These are phyloP conservation scores for Diaporthe helianthi DNA, from an alignment of 2,329 filamentous ascomycete species.

Conservation along the genomic window DNA sequence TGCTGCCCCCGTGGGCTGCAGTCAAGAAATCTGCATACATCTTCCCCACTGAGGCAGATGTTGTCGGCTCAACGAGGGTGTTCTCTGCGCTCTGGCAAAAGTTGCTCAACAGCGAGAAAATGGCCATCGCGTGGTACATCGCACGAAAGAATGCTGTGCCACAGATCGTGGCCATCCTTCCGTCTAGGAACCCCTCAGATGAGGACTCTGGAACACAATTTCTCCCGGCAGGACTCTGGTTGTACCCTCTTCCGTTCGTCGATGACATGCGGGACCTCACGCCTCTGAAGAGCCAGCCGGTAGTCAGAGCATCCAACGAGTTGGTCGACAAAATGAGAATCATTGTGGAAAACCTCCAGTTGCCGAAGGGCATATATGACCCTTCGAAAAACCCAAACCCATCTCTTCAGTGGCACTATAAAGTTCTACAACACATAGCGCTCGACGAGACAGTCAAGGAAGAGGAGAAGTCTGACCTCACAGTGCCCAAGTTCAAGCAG, in stretches of 20 bases:
- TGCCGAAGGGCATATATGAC: constrained; percentile 86
- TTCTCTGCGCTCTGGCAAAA: constrained; percentile 93
- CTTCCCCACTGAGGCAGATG: constrained; percentile 90
- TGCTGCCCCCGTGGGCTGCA: constrained; percentile 83
- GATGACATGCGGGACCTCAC: constrained; percentile 87
- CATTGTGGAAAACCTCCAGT: constrained; percentile 83
- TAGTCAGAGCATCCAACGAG: constrained; percentile 64
- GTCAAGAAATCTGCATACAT: constrained; percentile 89
- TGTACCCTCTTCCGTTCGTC: constrained; percentile 85
- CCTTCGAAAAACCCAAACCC: constrained; percentile 91
- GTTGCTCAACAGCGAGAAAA: constrained; percentile 77
- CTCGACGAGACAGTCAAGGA: constrained; percentile 90
- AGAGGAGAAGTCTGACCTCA: constrained; percentile 73
- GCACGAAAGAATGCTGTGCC: constrained; percentile 82
- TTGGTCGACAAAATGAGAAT: constrained; percentile 83
- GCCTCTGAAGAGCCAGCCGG: constrained; percentile 53
- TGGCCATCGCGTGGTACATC: constrained; percentile 90
- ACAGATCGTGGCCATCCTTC: constrained; percentile 79
- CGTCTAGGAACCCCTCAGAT: constrained; percentile 71
- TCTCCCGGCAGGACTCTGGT: constrained; percentile 85
- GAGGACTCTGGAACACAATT: constrained; percentile 71
- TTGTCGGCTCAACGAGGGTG: constrained; percentile 87
- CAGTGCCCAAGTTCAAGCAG: constrained; percentile 81
- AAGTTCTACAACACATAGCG: constrained; percentile 88
- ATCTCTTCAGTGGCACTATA: constrained; percentile 95